Evolutionary conservation across 257 asterid genomes (phyloP).

Genomic region (Lithospermum erythrorhizon): DNA sequence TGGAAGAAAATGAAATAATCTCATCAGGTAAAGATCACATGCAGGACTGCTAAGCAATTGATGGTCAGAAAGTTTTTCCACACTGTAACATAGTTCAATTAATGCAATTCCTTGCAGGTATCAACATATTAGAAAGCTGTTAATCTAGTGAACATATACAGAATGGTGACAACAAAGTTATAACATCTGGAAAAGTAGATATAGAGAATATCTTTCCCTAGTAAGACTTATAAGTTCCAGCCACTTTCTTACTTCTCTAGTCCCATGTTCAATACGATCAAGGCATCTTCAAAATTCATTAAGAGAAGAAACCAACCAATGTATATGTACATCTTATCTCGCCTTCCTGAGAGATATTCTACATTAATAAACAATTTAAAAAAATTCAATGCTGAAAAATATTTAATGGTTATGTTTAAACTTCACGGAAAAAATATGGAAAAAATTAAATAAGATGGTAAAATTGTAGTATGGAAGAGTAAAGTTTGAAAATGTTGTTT

Average conservation of each 20-base stretch:
- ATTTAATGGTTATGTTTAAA: too few species aligned
- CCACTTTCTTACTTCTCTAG: background rate
- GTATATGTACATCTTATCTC: background rate
- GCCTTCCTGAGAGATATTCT: background rate
- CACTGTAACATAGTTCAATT: background rate
- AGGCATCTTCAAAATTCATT: background rate
- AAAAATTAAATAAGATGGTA: too few species aligned
- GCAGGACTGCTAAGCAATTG: background rate
- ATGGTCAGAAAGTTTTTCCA: background rate
- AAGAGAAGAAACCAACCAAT: background rate
- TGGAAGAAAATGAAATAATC: constrained; percentile 14
- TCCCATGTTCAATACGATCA: too few species aligned
- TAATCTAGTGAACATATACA: background rate
- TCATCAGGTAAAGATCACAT: constrained; percentile 2
- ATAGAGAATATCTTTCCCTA: background rate
- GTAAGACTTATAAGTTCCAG: too few species aligned
- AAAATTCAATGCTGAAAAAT: too few species aligned
- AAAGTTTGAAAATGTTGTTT: too few species aligned
- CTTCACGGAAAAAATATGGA: too few species aligned
- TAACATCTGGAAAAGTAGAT: background rate
- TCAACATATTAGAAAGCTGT: background rate
- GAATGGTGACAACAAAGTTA: background rate
- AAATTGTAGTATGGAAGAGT: too few species aligned
- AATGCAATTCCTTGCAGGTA: background rate
- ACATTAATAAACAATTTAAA: background rate